Base-by-base conservation (phyloP, 305 asterid genomes). In the Caryopteris hybrid region DNA sequence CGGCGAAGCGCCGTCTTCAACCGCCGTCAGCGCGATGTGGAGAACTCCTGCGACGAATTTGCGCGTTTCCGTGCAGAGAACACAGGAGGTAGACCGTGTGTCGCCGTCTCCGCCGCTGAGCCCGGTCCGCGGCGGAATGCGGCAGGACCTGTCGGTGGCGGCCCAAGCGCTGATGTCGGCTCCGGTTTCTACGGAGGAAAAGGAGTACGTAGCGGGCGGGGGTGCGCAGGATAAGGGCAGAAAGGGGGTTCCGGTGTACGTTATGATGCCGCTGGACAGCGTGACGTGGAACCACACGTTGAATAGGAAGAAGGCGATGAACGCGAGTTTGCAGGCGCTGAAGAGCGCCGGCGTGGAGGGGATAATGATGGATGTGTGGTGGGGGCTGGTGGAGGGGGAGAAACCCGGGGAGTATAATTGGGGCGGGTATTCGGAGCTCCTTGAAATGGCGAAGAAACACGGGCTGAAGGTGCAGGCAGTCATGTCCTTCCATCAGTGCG, bases 311-410 rank as follows among this genome's bases (percentile, higher is more conserved):
- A 90, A 93, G 86, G 97, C 95, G 74, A 88, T 93, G 92, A 93
- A 87, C 61, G 99, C 96, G 63, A 93, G 96, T 77, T 69, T 93
- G 71, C 91, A 81, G 77, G 97, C 97, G 84, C 71, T 93, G 84
- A 93, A 87, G 79, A 93, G 95, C 45, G 92, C 97, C 0, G 97
- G 99, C 0, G 99, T 90, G 41, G 96, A 93, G 61, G 99, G 99
- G 83, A 82, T 93, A 47, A 93, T 93, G 99, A 87, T 93, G 96
- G 99, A 93, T 59, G 96, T 93, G 51, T 93, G 99, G 99, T 93
- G 97, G 96, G 96, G 96, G 13, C 63, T 93, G 79, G 96, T 93
- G 47, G 97, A 93, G 79, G 80, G 86, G 68, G 97, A 87, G 61
- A 76, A 72, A 3, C 91, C 96, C 1, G 91, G 97, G 14, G 85